Conservation (phyloP, 2,329 filamentous ascomycete genomes). For the Hymenoscyphus fructigenus region DNA sequence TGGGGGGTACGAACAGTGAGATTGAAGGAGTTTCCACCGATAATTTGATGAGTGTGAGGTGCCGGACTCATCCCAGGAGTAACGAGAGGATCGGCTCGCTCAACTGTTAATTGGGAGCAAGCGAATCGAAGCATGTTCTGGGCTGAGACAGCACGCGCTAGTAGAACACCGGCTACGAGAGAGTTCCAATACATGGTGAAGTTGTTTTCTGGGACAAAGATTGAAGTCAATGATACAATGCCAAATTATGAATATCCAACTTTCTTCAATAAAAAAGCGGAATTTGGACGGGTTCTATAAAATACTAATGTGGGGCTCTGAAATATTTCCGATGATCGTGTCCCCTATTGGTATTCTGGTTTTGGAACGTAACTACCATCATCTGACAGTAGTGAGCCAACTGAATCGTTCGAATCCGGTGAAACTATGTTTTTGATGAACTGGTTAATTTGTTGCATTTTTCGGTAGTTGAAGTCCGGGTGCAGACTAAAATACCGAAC, state of each 20-base stretch:
- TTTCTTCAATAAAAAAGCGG: neutral
- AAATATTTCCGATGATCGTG: neutral
- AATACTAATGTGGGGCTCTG: slow-evolving; percentile 2
- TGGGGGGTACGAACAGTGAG: slow-evolving; percentile 11
- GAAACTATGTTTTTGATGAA: slow-evolving; percentile 12
- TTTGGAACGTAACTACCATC: slow-evolving; percentile 1
- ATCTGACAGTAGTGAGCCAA: slow-evolving; percentile 11
- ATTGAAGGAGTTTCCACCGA: slow-evolving; percentile 27
- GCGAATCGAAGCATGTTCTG: slow-evolving; percentile 23
- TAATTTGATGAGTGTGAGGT: slow-evolving; percentile 25
- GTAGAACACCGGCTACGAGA: slow-evolving; percentile 5
- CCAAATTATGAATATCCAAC: neutral
- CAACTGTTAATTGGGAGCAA: slow-evolving; percentile 37
- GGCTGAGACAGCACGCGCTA: slow-evolving; percentile 12
- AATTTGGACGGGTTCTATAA: slow-evolving; percentile 11
- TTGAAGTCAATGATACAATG: neutral
- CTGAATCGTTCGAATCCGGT: slow-evolving; percentile 3
- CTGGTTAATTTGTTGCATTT: slow-evolving; percentile 6
- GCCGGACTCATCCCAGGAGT: slow-evolving; percentile 44
- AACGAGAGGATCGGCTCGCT: slow-evolving; percentile 61
- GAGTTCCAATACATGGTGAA: slow-evolving; percentile 10
- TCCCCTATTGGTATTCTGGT: neutral
- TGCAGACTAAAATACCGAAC: neutral
- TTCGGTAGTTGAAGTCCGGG: slow-evolving; percentile 9
- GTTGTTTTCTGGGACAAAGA: neutral